Evolutionary conservation across 2,329 filamentous ascomycete genomes (phyloP).

Genomic region (Curvularia spicifera): DNA sequence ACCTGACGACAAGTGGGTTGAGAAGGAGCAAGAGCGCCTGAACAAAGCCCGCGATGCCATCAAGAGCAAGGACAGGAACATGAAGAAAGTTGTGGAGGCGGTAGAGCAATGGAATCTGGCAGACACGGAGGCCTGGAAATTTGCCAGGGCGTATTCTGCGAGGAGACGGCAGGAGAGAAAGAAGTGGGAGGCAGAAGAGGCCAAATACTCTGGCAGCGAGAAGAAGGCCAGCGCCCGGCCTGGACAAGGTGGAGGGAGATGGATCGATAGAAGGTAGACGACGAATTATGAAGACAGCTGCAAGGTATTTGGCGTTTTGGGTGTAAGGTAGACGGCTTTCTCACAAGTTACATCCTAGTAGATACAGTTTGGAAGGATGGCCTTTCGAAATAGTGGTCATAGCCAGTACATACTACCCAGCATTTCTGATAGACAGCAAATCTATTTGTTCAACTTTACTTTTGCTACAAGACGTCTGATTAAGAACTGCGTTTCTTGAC

Average conservation of each 20-base stretch:
- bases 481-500: background rate
- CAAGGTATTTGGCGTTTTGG: constrained; percentile 3
- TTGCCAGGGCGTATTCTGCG: constrained; percentile 71
- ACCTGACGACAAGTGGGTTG: constrained; percentile 60
- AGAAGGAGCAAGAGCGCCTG: constrained; percentile 63
- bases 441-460: background rate
- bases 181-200: constrained; percentile 74
- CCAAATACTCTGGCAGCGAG: constrained; percentile 67
- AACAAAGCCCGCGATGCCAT: constrained; percentile 57
- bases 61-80: constrained; percentile 41
- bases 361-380: background rate
- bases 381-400: background rate
- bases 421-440: background rate
- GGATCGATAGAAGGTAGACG: constrained; percentile 30
- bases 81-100: constrained; percentile 46
- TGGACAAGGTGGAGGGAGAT: constrained; percentile 45
- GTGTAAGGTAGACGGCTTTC: background rate
- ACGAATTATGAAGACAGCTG: background rate
- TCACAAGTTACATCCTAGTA: background rate
- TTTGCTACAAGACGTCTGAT: background rate
- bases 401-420: background rate
- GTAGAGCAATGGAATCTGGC: constrained; percentile 64
- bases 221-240: constrained; percentile 58
- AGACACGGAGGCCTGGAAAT: constrained; percentile 80
- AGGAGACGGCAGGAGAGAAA: constrained; percentile 67